Conservation (phyloP, 345 rosid genomes). For the Raphanus sativus region DNA sequence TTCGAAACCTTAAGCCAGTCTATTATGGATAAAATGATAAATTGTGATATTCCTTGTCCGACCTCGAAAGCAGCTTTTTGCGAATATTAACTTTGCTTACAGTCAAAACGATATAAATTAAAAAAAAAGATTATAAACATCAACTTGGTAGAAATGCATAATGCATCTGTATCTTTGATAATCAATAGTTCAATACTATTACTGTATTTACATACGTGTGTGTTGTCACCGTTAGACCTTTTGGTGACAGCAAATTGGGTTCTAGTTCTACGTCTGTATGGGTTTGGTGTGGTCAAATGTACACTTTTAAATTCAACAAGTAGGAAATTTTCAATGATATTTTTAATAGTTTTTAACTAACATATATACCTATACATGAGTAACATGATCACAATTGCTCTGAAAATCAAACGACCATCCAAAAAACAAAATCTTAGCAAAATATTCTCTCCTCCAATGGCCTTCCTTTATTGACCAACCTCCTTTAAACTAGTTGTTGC, state of each 20-base stretch:
- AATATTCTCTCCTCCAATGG: conserved; percentile 9
- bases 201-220: background rate
- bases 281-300: conserved; percentile 29
- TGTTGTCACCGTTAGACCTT: conserved; percentile 1
- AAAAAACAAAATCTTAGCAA: background rate
- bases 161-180: background rate
- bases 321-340: background rate
- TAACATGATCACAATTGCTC: background rate
- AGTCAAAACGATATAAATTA: background rate
- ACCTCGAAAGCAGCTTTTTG: background rate
- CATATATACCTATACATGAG: background rate
- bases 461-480: conserved; percentile 7
- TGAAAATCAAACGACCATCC: conserved; percentile 13
- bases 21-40: background rate
- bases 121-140: background rate
- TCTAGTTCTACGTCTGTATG: conserved; percentile 11
- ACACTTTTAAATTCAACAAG: conserved; percentile 1
- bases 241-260: conserved; percentile 15
- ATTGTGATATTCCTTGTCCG: background rate
- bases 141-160: background rate
- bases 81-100: background rate
- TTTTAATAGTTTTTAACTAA: conserved; percentile 16
- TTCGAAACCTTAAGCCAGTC: background rate
- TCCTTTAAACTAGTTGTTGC: conserved; percentile 5
- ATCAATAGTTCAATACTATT: background rate